Percentiles rank a stretch among this genome's conserved stretches.
These are phyloP conservation scores for Trypanosoma scelopori DNA, from an alignment of 208 protist species.

Conservation along the genomic window DNA sequence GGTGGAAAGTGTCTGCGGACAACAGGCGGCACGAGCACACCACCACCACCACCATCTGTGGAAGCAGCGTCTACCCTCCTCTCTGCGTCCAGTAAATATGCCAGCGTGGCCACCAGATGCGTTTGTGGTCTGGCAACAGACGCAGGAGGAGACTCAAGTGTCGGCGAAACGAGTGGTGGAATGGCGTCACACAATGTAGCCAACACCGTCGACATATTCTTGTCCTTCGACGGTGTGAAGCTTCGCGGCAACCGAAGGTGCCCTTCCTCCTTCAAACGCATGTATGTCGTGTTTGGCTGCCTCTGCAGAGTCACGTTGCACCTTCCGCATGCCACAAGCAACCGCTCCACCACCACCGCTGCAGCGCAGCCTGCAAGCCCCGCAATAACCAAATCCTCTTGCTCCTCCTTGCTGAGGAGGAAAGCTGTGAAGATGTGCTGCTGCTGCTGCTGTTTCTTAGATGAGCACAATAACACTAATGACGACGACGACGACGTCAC, in stretches of 20 bases:
- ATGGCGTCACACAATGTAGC: slow-evolving; percentile 11
- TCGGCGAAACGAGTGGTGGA: background rate
- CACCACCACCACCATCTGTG: too few species aligned
- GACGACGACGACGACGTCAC: too few species aligned
- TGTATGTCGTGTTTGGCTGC: background rate
- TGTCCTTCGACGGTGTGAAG: background rate
- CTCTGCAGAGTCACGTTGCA: background rate
- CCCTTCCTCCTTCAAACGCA: background rate
- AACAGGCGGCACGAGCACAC: background rate
- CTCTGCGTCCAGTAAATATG: slow-evolving; percentile 3
- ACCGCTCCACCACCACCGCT: background rate
- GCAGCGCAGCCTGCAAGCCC: background rate
- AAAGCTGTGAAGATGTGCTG: too few species aligned
- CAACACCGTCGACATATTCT: background rate
- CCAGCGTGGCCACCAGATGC: slow-evolving; percentile 9
- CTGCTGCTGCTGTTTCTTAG: too few species aligned
- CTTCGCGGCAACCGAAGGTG: background rate
- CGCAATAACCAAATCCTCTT: slow-evolving; percentile 2
- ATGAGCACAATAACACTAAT: too few species aligned
- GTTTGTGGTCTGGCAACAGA: background rate
- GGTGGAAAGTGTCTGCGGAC: slow-evolving; percentile 4
- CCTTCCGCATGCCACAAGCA: background rate
- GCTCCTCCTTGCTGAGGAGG: background rate
- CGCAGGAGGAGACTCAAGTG: too few species aligned
- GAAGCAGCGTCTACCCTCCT: background rate